Evolutionary conservation across 75 land plant genomes (phyloP).

Genomic region (Selaginella moellendorffii): DNA sequence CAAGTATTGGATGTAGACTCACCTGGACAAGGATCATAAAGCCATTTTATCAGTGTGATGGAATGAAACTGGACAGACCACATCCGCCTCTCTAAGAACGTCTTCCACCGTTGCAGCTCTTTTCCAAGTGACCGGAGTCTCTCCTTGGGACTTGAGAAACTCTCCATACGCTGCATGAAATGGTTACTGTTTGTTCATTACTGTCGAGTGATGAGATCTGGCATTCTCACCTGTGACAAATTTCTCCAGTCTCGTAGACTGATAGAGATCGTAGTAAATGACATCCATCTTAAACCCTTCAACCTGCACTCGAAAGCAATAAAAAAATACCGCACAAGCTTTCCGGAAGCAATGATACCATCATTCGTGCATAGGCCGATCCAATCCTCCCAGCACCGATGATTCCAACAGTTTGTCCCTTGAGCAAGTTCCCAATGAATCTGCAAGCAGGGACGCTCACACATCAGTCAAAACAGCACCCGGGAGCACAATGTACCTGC

Average conservation of each 20-base stretch:
- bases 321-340: neutral
- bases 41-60: neutral
- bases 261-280: constrained; percentile 87
- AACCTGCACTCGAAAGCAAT: constrained; percentile 32
- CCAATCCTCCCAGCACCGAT: constrained; percentile 99
- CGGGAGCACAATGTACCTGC: neutral
- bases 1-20: constrained; percentile 86
- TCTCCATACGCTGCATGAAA: constrained; percentile 70
- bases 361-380: constrained; percentile 98
- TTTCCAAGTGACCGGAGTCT: constrained; percentile 83
- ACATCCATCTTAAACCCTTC: constrained; percentile 99
- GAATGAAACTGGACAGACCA: constrained; percentile 48
- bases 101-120: constrained; percentile 73
- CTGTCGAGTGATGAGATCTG: too few relatives aligned
- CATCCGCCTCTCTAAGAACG: constrained; percentile 76
- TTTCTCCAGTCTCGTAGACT: constrained; percentile 72
- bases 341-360: too few relatives aligned
- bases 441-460: constrained; percentile 17
- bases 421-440: constrained; percentile 90
- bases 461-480: neutral
- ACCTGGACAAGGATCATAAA: constrained; percentile 33
- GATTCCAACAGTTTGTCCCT: constrained; percentile 96
- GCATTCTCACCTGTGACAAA: constrained; percentile 94
- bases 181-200: neutral
- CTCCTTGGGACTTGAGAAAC: constrained; percentile 81